Evolutionary conservation across 805 yeast genomes (phyloP).

Genomic region (Wickerhamomyces xylosicus): DNA sequence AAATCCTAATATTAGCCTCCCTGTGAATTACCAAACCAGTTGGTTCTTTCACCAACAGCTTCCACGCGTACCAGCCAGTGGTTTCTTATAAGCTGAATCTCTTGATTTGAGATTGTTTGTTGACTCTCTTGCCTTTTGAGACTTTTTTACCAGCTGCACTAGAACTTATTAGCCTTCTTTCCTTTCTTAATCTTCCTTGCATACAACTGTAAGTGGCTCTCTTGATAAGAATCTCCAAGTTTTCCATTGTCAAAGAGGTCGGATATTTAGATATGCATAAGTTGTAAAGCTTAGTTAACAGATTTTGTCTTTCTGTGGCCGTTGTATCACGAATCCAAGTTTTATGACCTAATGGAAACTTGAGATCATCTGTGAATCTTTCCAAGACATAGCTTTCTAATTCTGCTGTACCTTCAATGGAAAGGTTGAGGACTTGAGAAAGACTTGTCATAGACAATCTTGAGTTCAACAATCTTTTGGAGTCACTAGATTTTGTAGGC

Average conservation of each 20-base stretch:
- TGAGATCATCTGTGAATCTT: slow-evolving; percentile 45
- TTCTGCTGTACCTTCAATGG: slow-evolving; percentile 42
- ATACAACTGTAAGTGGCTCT: slow-evolving; percentile 73
- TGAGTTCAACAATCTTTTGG: slow-evolving; percentile 29
- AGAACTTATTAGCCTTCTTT: no score
- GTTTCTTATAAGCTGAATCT: no score
- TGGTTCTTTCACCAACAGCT: no score
- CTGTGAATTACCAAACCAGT: no score
- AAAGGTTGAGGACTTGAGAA: slow-evolving; percentile 37
- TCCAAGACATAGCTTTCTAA: slow-evolving; percentile 43
- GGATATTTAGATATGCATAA: slow-evolving; percentile 18
- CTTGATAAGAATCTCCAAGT: slow-evolving; percentile 64
- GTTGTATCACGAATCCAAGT: slow-evolving; percentile 83
- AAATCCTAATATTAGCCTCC: no score
- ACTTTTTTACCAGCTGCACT: slow-evolving; percentile 8
- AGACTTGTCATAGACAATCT: slow-evolving; percentile 48
- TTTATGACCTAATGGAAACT: slow-evolving; percentile 64
- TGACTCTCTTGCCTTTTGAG: no score
- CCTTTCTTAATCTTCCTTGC: slow-evolving; percentile 69
- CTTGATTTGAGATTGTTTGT: no score
- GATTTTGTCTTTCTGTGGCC: slow-evolving; percentile 34
- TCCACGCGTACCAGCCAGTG: no score
- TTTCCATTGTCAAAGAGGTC: slow-evolving; percentile 16
- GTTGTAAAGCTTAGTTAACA: slow-evolving; percentile 37
- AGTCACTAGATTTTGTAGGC: not conserved